Base-by-base conservation (phyloP, 2,329 filamentous ascomycete species). In the Stagonosporopsis vannaccii region DNA sequence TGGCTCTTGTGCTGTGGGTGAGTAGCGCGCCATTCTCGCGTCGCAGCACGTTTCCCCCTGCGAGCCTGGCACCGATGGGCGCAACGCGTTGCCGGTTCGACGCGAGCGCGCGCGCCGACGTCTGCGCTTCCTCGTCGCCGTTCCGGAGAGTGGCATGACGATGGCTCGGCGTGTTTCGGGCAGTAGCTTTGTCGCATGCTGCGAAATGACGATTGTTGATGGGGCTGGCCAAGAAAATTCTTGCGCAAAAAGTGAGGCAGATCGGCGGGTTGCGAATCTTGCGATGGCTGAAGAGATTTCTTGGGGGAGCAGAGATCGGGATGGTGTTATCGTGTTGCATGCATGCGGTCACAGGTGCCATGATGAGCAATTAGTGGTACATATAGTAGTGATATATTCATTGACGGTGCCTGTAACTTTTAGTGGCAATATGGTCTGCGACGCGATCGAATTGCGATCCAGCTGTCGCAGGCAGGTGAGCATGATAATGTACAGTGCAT, bases 401-500 rank as follows among this genome's bases (percentile, higher is more conserved):
- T 51, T 51, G 30, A 37, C 26, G 36, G 53, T 51, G 53, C 47
- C 53, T 56, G 32, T 43, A 32, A 48, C 53, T 56, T 56, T 56
- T 51, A 56, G 47, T 56, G 53, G 36, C 53, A 51, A 46, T 48
- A 35, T 61, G 62, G 63, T 52, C 60, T 51, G 64, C 67, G 67
- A 68, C 63, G 67, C 67, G 72, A 75, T 70, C 71, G 62, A 56
- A 56, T 28, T 56, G 54, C 64, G 71, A 75, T 75, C 71, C 68
- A 74, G 71, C 70, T 61, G 63, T 71, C 71, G 67, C 67, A 67
- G 65, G 62, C 70, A 59, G 64, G 58, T 63, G 67, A 46, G 54
- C 48, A 53, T 61, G 62, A 53, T 64, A 63, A 68, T 68, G 56
- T 73, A 74, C 59, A 68, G 64, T 69, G 73, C 69, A 70, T 68